These are phyloP conservation scores for Ceratobasidium sp. DNA, from an alignment of 1,284 basidiomycete species.

Conservation along the genomic window DNA sequence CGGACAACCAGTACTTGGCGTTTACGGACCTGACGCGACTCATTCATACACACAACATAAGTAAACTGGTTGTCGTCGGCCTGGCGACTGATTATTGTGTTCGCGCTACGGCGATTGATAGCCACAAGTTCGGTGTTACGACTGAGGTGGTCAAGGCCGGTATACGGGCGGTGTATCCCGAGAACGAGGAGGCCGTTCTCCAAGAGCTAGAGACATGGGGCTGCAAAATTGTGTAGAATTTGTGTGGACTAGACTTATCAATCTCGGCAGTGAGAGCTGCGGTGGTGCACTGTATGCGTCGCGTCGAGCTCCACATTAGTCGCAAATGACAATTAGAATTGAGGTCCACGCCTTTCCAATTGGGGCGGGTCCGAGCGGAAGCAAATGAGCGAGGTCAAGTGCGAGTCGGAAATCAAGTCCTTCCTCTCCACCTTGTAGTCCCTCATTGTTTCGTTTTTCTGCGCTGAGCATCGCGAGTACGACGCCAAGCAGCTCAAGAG, in stretches of 20 bases:
- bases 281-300: slow-evolving; percentile 26
- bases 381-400: slow-evolving; percentile 42
- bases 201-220: slow-evolving; percentile 48
- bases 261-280: no score
- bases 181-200: slow-evolving; percentile 46
- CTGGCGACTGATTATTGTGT: slow-evolving; percentile 76
- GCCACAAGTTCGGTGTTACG: slow-evolving; percentile 61
- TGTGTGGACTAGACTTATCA: no score
- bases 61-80: slow-evolving; percentile 67
- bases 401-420: slow-evolving; percentile 28
- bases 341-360: slow-evolving; percentile 33
- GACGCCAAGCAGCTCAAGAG: slow-evolving; percentile 39
- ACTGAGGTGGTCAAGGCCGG: slow-evolving; percentile 53
- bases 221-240: slow-evolving; percentile 36
- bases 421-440: slow-evolving; percentile 43
- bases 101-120: slow-evolving; percentile 61
- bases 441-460: slow-evolving; percentile 47
- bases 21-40: slow-evolving; percentile 57
- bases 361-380: slow-evolving; percentile 44
- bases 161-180: slow-evolving; percentile 47
- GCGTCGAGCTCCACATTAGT: slow-evolving; percentile 11
- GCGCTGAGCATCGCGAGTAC: slow-evolving; percentile 41
- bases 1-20: slow-evolving; percentile 57
- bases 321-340: slow-evolving; percentile 26
- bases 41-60: slow-evolving; percentile 59